These are phyloP conservation scores for Earliella scabrosa DNA, from an alignment of 1,284 basidiomycete species.

Conservation along the genomic window DNA sequence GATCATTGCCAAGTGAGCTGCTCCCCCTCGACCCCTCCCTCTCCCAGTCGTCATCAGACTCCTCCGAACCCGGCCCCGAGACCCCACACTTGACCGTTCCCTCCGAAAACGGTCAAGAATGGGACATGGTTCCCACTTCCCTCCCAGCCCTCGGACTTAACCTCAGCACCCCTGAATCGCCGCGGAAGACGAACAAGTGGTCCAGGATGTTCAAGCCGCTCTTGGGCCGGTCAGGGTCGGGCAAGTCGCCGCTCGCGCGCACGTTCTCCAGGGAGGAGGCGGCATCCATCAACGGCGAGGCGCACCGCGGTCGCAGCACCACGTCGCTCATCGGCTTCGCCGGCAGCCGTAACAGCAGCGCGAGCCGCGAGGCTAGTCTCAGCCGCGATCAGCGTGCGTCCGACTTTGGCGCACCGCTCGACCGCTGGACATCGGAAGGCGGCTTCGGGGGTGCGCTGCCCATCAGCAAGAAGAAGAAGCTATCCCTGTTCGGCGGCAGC, in stretches of 20 bases:
- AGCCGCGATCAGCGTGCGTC: conserved; percentile 15
- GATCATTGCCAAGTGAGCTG: conserved; percentile 11
- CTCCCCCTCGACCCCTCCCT: conserved; percentile 27
- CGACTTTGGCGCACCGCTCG: conserved; percentile 28
- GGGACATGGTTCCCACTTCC: conserved; percentile 18
- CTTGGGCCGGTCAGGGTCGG: conserved; percentile 16
- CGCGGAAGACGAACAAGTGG: conserved; percentile 24
- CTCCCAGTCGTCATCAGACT: conserved; percentile 17
- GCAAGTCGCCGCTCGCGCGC: conserved; percentile 15
- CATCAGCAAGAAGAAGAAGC: conserved; percentile 23
- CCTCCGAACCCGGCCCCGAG: conserved; percentile 8
- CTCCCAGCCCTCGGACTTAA: conserved; percentile 8
- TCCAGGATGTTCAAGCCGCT: conserved; percentile 32
- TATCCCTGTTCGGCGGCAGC: conserved; percentile 11
- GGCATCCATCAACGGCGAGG: conserved; percentile 11
- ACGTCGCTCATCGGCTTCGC: conserved; percentile 1
- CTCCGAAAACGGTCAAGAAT: conserved; percentile 20
- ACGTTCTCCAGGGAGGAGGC: conserved; percentile 25
- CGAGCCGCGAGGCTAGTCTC: conserved; percentile 18
- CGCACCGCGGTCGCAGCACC: conserved; percentile 15
- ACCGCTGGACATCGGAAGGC: conserved; percentile 29
- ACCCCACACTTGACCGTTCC: conserved; percentile 13
- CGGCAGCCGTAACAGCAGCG: conserved; percentile 15
- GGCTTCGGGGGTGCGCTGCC: conserved; percentile 13
- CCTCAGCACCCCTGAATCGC: conserved; percentile 10